Evolutionary conservation across 345 rosid species (phyloP).

Genomic region (Eucalyptus caleyi): DNA sequence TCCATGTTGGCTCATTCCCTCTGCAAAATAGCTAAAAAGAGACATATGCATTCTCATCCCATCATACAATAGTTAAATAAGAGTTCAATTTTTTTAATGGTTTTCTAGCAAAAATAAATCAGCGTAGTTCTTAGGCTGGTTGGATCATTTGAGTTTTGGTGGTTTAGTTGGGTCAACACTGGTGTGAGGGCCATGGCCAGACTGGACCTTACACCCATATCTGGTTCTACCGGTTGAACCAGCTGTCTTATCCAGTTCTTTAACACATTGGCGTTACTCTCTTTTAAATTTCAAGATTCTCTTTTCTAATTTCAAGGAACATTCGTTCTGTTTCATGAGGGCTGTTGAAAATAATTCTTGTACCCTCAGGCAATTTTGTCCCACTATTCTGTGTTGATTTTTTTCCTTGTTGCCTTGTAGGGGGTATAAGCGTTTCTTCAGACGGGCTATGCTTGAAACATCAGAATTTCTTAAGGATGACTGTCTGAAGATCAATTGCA

Average conservation of each 20-base stretch:
- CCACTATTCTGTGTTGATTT: not conserved
- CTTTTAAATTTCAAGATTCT: not conserved
- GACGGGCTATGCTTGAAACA: constrained; percentile 63
- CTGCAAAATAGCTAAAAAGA: not conserved
- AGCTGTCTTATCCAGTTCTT: not conserved
- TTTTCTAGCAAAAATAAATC: not conserved
- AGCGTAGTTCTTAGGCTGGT: not conserved
- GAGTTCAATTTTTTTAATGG: not conserved
- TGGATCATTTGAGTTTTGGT: not conserved
- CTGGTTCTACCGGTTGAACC: not conserved
- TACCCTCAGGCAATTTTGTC: not conserved
- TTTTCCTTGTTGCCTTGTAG: constrained; percentile 13
- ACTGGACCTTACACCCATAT: not conserved
- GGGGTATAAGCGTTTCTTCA: constrained; percentile 93
- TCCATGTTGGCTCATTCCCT: not conserved
- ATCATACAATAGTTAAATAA: not conserved
- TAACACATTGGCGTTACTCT: not conserved
- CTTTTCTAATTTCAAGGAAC: not conserved
- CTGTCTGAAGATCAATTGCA: constrained; percentile 80
- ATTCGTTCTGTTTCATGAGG: not conserved
- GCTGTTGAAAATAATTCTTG: not conserved
- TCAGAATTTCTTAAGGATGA: constrained; percentile 88
- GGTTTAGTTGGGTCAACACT: not conserved
- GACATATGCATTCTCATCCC: not conserved
- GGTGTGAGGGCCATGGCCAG: not conserved